Percentiles rank a stretch among this genome's conserved stretches.
phyloP scores from a whole-genome alignment of 2,329 filamentous ascomycete genomes.

The Neopestalotiopsis sp. region DNA sequence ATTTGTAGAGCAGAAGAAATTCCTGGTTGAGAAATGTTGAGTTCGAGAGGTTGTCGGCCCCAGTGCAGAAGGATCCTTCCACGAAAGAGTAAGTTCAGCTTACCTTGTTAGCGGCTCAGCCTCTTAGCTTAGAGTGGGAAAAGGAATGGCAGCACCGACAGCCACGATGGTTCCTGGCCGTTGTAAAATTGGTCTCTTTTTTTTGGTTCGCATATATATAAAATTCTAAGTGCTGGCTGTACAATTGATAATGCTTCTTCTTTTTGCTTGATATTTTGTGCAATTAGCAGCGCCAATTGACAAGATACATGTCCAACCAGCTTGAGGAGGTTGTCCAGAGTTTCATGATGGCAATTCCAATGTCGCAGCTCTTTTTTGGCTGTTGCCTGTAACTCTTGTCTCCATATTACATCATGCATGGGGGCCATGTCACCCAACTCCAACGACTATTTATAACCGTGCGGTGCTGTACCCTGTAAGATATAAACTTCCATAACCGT shows the following conservation, averaged over 20 bases:
- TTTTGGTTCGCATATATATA: too few relatives aligned
- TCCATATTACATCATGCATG: conserved; percentile 1
- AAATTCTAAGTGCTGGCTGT: too few relatives aligned
- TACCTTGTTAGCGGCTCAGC: not conserved
- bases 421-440: not conserved
- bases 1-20: not conserved
- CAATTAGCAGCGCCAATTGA: not conserved
- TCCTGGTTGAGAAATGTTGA: not conserved
- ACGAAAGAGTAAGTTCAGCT: not conserved
- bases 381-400: not conserved
- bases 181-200: too few relatives aligned
- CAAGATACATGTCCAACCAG: not conserved
- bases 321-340: not conserved
- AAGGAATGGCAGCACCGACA: not conserved
- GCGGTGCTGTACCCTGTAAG: too few relatives aligned
- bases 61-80: not conserved
- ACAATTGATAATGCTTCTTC: not conserved
- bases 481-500: too few relatives aligned
- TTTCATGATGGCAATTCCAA: not conserved
- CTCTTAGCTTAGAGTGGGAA: not conserved
- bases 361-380: conserved; percentile 1
- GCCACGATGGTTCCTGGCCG: too few relatives aligned
- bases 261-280: not conserved
- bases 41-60: not conserved
- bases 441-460: not conserved